These are phyloP conservation scores for Aspergillus awamori DNA, from an alignment of 2,329 filamentous ascomycete genomes.

Conservation along the genomic window DNA sequence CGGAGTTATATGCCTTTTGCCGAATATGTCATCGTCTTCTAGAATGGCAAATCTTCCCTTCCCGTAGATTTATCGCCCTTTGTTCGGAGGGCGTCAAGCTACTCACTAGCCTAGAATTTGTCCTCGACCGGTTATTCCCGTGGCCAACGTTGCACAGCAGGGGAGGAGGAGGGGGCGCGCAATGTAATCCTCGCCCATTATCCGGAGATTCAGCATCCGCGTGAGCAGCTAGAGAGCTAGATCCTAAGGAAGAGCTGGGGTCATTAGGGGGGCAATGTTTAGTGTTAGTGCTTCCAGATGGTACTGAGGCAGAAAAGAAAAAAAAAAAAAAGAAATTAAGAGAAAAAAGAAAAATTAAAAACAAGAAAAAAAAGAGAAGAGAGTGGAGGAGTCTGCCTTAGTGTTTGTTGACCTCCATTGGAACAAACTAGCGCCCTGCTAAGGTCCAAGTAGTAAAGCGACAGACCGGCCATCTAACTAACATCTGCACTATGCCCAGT, in stretches of 20 bases:
- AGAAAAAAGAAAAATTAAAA: too few species aligned
- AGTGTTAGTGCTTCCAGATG: too few species aligned
- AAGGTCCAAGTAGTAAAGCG: not conserved
- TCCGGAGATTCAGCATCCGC: slow-evolving; percentile 2
- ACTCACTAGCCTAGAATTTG: not conserved
- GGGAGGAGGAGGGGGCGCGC: not conserved
- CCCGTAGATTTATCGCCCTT: not conserved
- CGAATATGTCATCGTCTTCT: not conserved
- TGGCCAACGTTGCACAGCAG: slow-evolving; percentile 6
- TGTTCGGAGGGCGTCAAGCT: slow-evolving; percentile 3
- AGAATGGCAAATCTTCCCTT: not conserved
- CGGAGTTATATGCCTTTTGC: not conserved
- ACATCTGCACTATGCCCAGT: not conserved
- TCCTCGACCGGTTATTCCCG: slow-evolving; percentile 8
- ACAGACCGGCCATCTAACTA: not conserved
- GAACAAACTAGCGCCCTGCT: not conserved
- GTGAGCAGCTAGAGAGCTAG: not conserved
- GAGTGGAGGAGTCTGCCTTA: not conserved
- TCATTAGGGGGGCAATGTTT: not conserved
- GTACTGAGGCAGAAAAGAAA: not conserved
- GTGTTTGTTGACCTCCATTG: not conserved
- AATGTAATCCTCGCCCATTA: not conserved
- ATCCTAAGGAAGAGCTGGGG: not conserved
- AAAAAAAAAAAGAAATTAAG: too few species aligned
- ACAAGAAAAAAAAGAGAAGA: too few species aligned